Evolutionary conservation across 2,329 filamentous ascomycete species (phyloP).

Genomic region (Aspergillus flavus): DNA sequence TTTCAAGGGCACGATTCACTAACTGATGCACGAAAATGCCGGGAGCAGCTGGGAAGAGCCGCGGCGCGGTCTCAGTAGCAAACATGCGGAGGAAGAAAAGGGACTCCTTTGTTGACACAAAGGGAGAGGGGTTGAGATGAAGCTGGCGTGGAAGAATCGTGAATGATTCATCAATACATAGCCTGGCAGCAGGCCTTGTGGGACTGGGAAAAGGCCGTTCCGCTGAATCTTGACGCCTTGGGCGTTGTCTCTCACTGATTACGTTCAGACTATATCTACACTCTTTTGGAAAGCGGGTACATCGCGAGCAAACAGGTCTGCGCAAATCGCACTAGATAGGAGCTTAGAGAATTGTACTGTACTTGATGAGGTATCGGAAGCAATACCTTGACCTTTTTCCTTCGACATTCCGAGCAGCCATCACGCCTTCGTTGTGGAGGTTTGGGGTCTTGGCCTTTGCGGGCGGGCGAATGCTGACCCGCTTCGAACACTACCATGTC

Average conservation of each 20-base stretch:
- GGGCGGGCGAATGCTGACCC: background rate
- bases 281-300: slow-evolving; percentile 26
- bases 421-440: slow-evolving; percentile 29
- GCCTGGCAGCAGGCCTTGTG: background rate
- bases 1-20: slow-evolving; percentile 27
- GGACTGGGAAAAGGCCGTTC: background rate
- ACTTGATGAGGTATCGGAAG: background rate
- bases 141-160: slow-evolving; percentile 16
- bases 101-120: slow-evolving; percentile 23
- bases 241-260: slow-evolving; percentile 12
- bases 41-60: slow-evolving; percentile 31
- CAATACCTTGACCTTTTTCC: slow-evolving; percentile 33
- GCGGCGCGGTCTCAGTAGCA: slow-evolving; percentile 27
- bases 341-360: background rate
- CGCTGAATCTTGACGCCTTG: slow-evolving; percentile 5
- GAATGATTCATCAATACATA: background rate
- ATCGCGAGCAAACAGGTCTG: slow-evolving; percentile 29
- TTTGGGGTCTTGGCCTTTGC: too few relatives aligned
- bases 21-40: slow-evolving; percentile 27
- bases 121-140: slow-evolving; percentile 20
- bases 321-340: slow-evolving; percentile 28
- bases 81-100: slow-evolving; percentile 31
- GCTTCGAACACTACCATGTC: background rate
- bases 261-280: slow-evolving; percentile 30
- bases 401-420: slow-evolving; percentile 33